Base-by-base conservation (phyloP, 331 rosid species). In the Quercus phellos region DNA sequence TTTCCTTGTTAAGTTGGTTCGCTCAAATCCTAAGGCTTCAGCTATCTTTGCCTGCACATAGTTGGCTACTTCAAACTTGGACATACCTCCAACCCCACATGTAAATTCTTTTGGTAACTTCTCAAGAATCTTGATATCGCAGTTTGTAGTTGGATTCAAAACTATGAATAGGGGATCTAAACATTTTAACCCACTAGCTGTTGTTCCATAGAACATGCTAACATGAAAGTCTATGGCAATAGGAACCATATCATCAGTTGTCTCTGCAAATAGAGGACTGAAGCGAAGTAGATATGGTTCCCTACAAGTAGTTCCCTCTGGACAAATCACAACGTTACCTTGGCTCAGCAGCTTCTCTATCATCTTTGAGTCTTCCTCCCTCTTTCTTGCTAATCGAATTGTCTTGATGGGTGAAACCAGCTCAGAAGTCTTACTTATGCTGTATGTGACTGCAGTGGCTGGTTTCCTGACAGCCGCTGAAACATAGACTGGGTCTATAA, bases 271-370 rank as follows among this genome's bases (percentile, higher is more conserved):
- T 61, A 92, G 30, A n/a, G 94, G 94, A 83, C 97, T 92, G 42
- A 92, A 92, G 80, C 97, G 87, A 32, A 92, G 79, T 59, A 92
- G 58, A 59, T 82, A 92, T 5, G 94, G 96, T 71, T 92, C 96
- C 46, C 97, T 85, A 55, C 97, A 89, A 1, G 96, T 92, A 6
- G 97, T 92, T 16, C 97, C 96, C 80, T 92, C 96, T 5, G 96
- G 94, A 73, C 94, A 92, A 12, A 92, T 88, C 17, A 88, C 94
- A 5, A 92, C 75, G 88, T 78, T 82, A 1, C 92, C 92, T 53
- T 72, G 68, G 22, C 79, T 75, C 7, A 92, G 24, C 61, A 80
- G 16, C 53, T 66, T 84, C 51, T 78, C 60, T 94, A 92, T 92
- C 34, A 54, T 72, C 35, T 53, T 55, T 4, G 75, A 63, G 78